Percentiles rank a stretch among this genome's conserved stretches.
phyloP scores from a whole-genome alignment of 139 green algal species.

The Coccomyxa sp. region DNA sequence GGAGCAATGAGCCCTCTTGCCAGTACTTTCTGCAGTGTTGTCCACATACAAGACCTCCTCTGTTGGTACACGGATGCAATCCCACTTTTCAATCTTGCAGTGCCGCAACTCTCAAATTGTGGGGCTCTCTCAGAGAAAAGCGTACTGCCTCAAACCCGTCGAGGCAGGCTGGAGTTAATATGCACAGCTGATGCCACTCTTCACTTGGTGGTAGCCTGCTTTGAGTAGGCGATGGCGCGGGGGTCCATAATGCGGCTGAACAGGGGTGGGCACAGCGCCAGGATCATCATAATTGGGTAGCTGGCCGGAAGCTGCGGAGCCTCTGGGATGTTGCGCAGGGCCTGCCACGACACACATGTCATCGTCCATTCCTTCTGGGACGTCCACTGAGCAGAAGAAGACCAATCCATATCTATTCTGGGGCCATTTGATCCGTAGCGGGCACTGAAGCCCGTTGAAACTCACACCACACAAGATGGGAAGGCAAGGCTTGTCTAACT shows the following conservation, averaged over 20 bases:
- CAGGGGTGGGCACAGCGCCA: conserved; percentile 31
- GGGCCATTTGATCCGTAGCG: no score
- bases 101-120: no score
- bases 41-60: no score
- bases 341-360: conserved; percentile 8
- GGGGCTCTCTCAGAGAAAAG: no score
- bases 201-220: not conserved
- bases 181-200: not conserved
- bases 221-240: conserved; percentile 3
- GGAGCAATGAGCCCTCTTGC: no score
- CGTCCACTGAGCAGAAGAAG: not conserved
- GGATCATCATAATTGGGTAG: conserved; percentile 37
- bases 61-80: no score
- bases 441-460: no score
- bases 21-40: no score
- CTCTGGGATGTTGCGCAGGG: conserved; percentile 32
- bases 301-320: conserved; percentile 51
- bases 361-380: not conserved
- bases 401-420: no score
- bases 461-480: no score
- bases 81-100: no score
- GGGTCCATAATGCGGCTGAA: conserved; percentile 56
- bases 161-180: not conserved
- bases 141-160: not conserved
- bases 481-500: no score